phyloP scores from a whole-genome alignment of 2,329 filamentous ascomycete species.

The Colletotrichum lini region DNA sequence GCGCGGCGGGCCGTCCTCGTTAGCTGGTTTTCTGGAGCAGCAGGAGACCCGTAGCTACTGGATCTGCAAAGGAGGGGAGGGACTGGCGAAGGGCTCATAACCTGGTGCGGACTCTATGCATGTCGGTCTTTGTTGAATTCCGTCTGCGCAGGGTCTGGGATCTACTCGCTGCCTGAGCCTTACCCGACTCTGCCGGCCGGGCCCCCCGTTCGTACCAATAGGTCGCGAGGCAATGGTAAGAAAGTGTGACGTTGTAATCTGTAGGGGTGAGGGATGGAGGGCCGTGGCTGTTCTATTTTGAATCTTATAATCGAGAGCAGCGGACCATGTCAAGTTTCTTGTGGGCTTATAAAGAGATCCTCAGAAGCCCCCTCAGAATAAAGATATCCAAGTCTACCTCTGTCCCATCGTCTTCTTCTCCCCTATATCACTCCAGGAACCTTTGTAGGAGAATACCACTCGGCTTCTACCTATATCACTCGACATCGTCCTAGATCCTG shows the following conservation, averaged over 20 bases:
- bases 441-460: no score
- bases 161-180: neutral
- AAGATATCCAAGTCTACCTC: neutral
- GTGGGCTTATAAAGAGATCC: slow-evolving; percentile 9
- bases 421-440: no score
- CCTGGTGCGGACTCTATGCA: slow-evolving; percentile 6
- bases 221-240: slow-evolving; percentile 1
- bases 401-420: neutral
- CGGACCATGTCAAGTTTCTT: neutral
- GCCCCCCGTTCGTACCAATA: neutral
- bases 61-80: neutral
- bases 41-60: neutral
- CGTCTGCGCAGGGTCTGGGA: neutral
- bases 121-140: slow-evolving; percentile 10
- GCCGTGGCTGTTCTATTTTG: neutral
- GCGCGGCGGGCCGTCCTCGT: slow-evolving; percentile 16
- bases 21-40: neutral
- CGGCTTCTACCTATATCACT: neutral
- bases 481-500: no score
- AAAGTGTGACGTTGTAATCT: slow-evolving; percentile 16
- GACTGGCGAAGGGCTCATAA: neutral
- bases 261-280: neutral
- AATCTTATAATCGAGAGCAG: no score
- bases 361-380: neutral
- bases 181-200: neutral